These are phyloP conservation scores for Ustilago trichophora DNA, from an alignment of 1,284 basidiomycete species.

Conservation along the genomic window DNA sequence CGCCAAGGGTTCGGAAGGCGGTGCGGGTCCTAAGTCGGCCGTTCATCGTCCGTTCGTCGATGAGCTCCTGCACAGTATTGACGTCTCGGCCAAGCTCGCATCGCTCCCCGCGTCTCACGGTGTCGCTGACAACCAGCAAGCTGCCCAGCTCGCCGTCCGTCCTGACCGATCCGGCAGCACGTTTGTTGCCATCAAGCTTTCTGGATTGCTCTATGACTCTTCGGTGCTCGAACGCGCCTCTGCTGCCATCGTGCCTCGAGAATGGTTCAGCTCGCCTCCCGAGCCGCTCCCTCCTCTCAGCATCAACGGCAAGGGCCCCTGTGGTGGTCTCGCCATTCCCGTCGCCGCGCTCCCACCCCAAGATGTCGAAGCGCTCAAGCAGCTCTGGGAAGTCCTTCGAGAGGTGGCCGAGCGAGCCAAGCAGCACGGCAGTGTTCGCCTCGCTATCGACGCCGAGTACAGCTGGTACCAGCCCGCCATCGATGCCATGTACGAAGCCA, in stretches of 20 bases:
- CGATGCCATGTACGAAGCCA: conserved; percentile 59
- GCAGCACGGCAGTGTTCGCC: conserved; percentile 50
- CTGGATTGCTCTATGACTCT: conserved; percentile 52
- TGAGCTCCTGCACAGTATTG: conserved; percentile 51
- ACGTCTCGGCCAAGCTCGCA: conserved; percentile 42
- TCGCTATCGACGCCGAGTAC: conserved; percentile 60
- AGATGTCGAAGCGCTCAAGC: conserved; percentile 49
- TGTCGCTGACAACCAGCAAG: conserved; percentile 24
- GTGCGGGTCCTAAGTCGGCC: conserved; percentile 4
- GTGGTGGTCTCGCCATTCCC: conserved; percentile 53
- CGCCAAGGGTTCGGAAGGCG: conserved; percentile 70
- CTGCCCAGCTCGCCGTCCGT: conserved; percentile 22
- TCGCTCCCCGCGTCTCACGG: conserved; percentile 35
- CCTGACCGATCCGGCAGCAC: conserved; percentile 51
- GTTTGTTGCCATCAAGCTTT: conserved; percentile 61
- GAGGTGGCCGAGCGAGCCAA: conserved; percentile 43
- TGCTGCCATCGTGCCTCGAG: conserved; percentile 53
- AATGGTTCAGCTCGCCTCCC: conserved; percentile 56
- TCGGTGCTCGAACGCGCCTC: conserved; percentile 54
- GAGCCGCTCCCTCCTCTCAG: conserved; percentile 45
- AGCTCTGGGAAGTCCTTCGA: conserved; percentile 54
- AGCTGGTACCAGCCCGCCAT: conserved; percentile 61
- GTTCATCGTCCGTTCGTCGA: conserved; percentile 47
- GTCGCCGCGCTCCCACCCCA: conserved; percentile 42
- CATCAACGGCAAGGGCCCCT: conserved; percentile 48